Evolutionary conservation across 345 rosid genomes (phyloP).

Genomic region (Microcos paniculata): DNA sequence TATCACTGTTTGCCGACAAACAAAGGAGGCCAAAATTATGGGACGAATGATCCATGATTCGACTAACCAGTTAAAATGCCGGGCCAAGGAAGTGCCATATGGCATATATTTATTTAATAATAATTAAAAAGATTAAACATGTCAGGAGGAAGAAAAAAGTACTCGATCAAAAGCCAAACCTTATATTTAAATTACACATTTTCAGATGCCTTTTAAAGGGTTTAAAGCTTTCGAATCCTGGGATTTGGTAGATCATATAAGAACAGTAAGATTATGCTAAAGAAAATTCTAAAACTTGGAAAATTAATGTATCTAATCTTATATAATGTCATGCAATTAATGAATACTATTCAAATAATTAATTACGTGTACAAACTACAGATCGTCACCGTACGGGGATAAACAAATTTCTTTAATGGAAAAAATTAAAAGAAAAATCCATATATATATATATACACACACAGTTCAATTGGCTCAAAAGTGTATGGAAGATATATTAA

Average conservation of each 20-base stretch:
- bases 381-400: background rate
- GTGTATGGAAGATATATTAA: background rate
- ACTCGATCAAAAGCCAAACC: background rate
- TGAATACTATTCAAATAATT: background rate
- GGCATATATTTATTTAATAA: too few relatives aligned
- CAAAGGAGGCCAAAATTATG: conserved; percentile 15
- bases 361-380: background rate
- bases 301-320: background rate
- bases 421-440: background rate
- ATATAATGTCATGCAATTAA: background rate
- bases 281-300: background rate
- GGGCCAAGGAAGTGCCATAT: background rate
- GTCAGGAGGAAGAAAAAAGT: background rate
- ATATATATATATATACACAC: too few relatives aligned
- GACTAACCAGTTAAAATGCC: conserved; percentile 15
- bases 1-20: conserved; percentile 30
- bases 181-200: background rate
- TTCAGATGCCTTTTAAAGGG: background rate
- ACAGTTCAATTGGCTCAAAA: conserved; percentile 18
- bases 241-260: background rate
- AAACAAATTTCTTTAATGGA: background rate
- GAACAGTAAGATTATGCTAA: background rate
- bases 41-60: conserved; percentile 16
- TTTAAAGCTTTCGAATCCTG: background rate
- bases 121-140: background rate